Percentiles rank a stretch among this genome's conserved stretches.
Evolutionary conservation across 352 stramenopile species (phyloP).

Genomic region (Globisporangium okanoganense): DNA sequence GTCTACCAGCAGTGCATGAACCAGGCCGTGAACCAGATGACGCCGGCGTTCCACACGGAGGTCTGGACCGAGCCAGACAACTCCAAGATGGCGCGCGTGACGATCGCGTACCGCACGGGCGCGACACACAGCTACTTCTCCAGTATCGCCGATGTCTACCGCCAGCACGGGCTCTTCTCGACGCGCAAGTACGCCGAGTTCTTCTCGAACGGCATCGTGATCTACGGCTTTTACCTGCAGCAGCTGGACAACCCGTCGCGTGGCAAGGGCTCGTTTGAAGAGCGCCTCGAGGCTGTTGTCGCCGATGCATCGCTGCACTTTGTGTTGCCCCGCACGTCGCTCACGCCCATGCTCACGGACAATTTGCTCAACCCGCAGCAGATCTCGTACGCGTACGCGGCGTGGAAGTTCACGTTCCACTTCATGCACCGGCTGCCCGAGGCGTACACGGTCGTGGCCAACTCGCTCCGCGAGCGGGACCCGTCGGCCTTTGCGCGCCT

Average conservation of each 20-base stretch:
- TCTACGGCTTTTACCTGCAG: conserved; percentile 85
- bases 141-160: conserved; percentile 82
- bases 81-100: conserved; percentile 75
- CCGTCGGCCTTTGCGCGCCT: conserved; percentile 70
- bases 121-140: conserved; percentile 86
- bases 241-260: conserved; percentile 52
- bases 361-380: conserved; percentile 70
- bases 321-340: conserved; percentile 75
- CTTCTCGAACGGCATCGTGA: conserved; percentile 81
- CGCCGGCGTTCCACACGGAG: conserved; percentile 75
- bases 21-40: conserved; percentile 72
- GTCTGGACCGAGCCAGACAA: conserved; percentile 68
- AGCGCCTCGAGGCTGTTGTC: conserved; percentile 60
- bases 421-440: conserved; percentile 85
- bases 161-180: conserved; percentile 77
- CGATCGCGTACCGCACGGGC: conserved; percentile 72
- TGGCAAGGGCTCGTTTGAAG: conserved; percentile 56
- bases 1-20: conserved; percentile 82
- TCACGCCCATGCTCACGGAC: conserved; percentile 79
- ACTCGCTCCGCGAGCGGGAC: conserved; percentile 75
- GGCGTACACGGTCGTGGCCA: conserved; percentile 72
- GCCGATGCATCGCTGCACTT: conserved; percentile 81
- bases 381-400: conserved; percentile 82
- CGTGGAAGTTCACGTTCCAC: conserved; percentile 88
- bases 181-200: conserved; percentile 85